Conservation (phyloP, 2,329 filamentous ascomycete species). For the Colletotrichum truncatum region DNA sequence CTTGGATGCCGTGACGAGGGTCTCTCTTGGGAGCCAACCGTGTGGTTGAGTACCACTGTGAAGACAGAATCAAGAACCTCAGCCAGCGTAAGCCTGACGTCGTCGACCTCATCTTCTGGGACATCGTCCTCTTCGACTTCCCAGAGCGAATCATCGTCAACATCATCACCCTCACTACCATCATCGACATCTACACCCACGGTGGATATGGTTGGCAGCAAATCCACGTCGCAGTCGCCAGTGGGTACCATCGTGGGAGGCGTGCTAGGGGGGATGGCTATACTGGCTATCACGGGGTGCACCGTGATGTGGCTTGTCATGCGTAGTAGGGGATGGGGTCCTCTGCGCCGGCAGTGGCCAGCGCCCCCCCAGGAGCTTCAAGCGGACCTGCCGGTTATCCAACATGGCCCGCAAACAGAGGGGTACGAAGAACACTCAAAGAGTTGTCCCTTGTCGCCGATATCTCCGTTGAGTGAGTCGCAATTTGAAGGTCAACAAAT, state of each 20-base stretch:
- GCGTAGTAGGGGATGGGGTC: neutral
- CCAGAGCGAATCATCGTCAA: neutral
- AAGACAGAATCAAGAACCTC: neutral
- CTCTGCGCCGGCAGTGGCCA: neutral
- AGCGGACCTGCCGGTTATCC: neutral
- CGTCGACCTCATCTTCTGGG: neutral
- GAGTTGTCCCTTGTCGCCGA: neutral
- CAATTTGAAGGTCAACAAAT: neutral
- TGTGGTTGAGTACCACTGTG: neutral
- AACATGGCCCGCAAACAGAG: neutral
- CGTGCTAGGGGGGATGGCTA: neutral
- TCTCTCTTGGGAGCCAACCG: neutral
- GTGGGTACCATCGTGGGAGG: slow-evolving; percentile 13
- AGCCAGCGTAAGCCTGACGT: neutral
- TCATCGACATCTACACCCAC: neutral
- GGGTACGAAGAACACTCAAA: neutral
- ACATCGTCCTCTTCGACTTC: neutral
- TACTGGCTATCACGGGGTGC: slow-evolving; percentile 8
- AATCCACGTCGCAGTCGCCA: neutral
- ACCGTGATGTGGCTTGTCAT: slow-evolving; percentile 3
- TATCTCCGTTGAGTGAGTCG: neutral
- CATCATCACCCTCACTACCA: neutral
- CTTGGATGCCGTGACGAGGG: slow-evolving; percentile 6
- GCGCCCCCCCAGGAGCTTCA: neutral
- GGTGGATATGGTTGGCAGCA: neutral